Evolutionary conservation across 2,329 filamentous ascomycete genomes (phyloP), one percentile per base, ranked within the genome.

Genomic region (Neofusicoccum sp.): DNA sequence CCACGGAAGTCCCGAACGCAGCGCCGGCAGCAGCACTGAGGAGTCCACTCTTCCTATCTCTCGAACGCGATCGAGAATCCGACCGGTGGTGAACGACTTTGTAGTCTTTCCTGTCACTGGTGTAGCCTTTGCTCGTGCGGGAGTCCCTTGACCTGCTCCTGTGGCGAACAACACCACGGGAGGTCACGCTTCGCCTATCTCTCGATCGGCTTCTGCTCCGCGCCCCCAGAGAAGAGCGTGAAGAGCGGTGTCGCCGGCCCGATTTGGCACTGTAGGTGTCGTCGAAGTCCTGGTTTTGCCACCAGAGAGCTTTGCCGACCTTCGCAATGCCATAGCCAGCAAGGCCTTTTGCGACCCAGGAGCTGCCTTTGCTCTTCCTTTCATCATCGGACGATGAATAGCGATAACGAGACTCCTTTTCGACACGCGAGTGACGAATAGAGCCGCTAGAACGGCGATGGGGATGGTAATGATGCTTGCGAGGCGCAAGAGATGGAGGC

Each of bases 191-290:
- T 65, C 72, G 76, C n/a, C 73, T 69, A 47, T 76, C 72, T 16
- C 67, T 63, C 51, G 76, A 78, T 69, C 41, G 64, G 64, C 65
- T 74, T 65, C 63, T 70, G 61, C 71, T 73, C 6, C 71, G 67
- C 70, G 47, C 73, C 71, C 14, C 70, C 71, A 62, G 64, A 63
- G 68, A 70, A 9, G 66, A 63, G 44, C 66, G 64, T 1, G 72
- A 72, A 56, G 69, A 64, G 47, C 74, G 72, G 38, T 63, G 57
- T 1, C 71, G 69, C 24, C 76, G 78, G 16, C 84, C 83, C 59
- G 82, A 82, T 60, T 81, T 82, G 65, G 85, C 76, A 65, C 81
- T 86, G 64, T 86, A 84, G 0, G 82, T 84, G 66, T 86, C 84
- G 64, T 86, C 81, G 63, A 85, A 86, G 56, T 85, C 81, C 61